Conservation (phyloP, 2,329 filamentous ascomycete genomes). For the Penicillium sp. region DNA sequence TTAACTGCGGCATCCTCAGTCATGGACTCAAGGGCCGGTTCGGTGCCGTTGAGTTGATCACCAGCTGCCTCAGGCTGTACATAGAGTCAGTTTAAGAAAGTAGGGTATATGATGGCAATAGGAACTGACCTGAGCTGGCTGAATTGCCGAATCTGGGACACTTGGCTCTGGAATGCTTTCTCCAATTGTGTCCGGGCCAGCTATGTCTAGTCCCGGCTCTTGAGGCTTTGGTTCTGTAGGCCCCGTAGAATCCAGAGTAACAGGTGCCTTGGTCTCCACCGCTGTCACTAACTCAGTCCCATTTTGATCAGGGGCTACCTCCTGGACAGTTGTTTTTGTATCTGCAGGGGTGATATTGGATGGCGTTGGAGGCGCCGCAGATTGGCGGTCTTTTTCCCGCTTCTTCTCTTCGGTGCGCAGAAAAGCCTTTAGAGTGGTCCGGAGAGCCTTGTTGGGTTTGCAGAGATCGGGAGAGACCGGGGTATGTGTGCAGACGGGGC, state of each 20-base stretch:
- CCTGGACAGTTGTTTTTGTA: constrained; percentile 12
- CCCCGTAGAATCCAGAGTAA: constrained; percentile 5
- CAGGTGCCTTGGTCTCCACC: constrained; percentile 5
- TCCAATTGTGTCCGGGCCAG: constrained; percentile 2
- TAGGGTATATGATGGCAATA: neutral
- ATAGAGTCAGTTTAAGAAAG: neutral
- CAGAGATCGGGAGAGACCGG: constrained; percentile 84
- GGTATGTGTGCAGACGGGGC: constrained; percentile 89
- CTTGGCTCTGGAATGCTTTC: constrained; percentile 5
- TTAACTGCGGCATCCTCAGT: constrained; percentile 9
- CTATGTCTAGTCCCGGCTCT: constrained; percentile 5
- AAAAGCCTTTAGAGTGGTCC: constrained; percentile 88
- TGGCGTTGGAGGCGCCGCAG: constrained; percentile 32
- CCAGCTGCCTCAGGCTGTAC: constrained; percentile 15
- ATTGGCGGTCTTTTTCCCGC: constrained; percentile 60
- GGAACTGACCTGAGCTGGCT: constrained; percentile 18
- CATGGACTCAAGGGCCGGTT: constrained; percentile 9
- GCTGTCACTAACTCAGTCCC: constrained; percentile 13
- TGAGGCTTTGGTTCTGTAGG: constrained; percentile 11
- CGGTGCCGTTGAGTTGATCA: constrained; percentile 6
- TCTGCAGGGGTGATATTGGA: constrained; percentile 23
- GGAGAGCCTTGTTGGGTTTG: constrained; percentile 83
- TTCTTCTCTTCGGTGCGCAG: constrained; percentile 90
- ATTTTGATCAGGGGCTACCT: constrained; percentile 18
- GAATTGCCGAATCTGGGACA: constrained; percentile 4